These are phyloP conservation scores for Phytopythium sindhum DNA, from an alignment of 352 stramenopile species.

Conservation along the genomic window DNA sequence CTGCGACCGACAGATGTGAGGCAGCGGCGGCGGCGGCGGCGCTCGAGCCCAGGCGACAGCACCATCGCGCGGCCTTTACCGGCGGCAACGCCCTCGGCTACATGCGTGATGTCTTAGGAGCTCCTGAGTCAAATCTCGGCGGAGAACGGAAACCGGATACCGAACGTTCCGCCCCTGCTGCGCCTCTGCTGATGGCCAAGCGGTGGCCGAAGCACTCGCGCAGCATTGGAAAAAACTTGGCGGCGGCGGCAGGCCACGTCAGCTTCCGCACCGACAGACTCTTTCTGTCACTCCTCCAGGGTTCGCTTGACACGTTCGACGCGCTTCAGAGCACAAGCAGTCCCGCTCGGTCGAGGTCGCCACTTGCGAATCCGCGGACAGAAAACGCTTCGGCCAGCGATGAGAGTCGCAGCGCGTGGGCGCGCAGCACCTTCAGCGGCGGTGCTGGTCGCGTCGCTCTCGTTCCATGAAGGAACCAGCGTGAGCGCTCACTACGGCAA, in stretches of 20 bases:
- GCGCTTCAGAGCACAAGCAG: not conserved
- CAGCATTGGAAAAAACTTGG: not conserved
- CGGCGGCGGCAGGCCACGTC: not conserved
- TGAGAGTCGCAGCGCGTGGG: not conserved
- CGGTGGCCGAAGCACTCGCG: too few relatives aligned
- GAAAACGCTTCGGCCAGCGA: not conserved
- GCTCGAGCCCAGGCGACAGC: too few relatives aligned
- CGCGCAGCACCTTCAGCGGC: not conserved
- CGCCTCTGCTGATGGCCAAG: too few relatives aligned
- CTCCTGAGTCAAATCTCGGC: not conserved
- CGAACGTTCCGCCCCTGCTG: not conserved
- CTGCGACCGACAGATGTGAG: too few relatives aligned
- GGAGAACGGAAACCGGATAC: not conserved
- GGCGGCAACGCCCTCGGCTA: not conserved
- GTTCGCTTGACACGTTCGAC: not conserved
- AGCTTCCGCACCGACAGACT: not conserved
- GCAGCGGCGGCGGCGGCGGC: too few relatives aligned
- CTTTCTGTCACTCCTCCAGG: not conserved
- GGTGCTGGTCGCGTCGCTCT: not conserved
- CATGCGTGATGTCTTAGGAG: too few relatives aligned
- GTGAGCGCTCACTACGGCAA: not conserved
- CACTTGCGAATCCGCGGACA: not conserved
- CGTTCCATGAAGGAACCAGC: not conserved
- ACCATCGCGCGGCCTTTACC: not conserved
- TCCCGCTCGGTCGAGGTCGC: not conserved